Conservation (phyloP, 257 asterid species). For the Solanum tarijense region DNA sequence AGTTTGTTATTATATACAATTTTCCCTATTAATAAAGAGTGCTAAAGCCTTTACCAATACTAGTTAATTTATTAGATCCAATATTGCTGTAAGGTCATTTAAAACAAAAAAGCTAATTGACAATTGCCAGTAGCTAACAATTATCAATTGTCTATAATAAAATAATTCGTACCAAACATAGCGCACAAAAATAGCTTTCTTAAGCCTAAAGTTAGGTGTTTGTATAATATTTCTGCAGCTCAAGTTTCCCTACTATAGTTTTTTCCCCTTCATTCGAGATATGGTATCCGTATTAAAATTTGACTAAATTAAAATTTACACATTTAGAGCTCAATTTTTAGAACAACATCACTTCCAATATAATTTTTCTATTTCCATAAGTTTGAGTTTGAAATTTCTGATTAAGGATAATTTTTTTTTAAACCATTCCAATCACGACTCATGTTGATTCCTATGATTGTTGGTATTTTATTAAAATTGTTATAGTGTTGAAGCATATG, state of each 20-base stretch:
- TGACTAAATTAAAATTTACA: neutral
- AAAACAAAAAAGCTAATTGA: no score
- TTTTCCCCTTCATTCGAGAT: neutral
- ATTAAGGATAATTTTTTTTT: neutral
- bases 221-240: neutral
- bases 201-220: neutral
- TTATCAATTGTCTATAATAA: neutral
- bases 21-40: no score
- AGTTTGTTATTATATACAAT: no score
- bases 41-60: no score
- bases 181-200: neutral
- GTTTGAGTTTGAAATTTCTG: accelerated
- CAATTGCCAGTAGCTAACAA: neutral
- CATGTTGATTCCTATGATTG: neutral
- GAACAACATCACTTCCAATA: accelerated
- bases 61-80: no score
- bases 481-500: neutral
- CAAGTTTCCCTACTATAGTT: neutral
- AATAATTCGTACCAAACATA: neutral
- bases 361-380: neutral
- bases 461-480: neutral
- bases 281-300: accelerated
- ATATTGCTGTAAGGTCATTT: neutral
- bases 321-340: neutral
- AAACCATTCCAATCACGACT: neutral